Percentiles rank a stretch among this genome's conserved stretches.
Evolutionary conservation across 1,139 yeast species (phyloP).

Genomic region (Taphrina confusa): DNA sequence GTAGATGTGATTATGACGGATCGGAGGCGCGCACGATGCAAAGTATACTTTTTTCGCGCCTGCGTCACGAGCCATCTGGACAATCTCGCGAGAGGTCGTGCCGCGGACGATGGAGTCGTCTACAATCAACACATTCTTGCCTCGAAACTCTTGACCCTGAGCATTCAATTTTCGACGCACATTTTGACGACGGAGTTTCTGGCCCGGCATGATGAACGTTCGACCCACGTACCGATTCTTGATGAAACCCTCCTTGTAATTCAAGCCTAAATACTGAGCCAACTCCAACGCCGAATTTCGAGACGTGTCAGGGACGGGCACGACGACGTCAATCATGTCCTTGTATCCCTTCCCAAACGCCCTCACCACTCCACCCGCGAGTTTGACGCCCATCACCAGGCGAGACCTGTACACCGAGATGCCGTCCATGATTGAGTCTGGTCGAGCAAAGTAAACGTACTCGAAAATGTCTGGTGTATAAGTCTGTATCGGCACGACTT

Average conservation of each 20-base stretch:
- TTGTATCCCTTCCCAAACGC: slow-evolving; percentile 54
- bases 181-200: slow-evolving; percentile 77
- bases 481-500: slow-evolving; percentile 73
- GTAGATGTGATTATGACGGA: slow-evolving; percentile 89
- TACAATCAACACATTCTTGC: slow-evolving; percentile 82
- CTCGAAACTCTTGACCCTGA: slow-evolving; percentile 88
- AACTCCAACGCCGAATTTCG: slow-evolving; percentile 92
- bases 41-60: slow-evolving; percentile 92
- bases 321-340: slow-evolving; percentile 81
- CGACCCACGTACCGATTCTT: slow-evolving; percentile 96
- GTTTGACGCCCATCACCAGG: slow-evolving; percentile 87
- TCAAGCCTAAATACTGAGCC: slow-evolving; percentile 74
- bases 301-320: slow-evolving; percentile 97
- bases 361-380: slow-evolving; percentile 68
- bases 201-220: slow-evolving; percentile 98
- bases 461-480: slow-evolving; percentile 97
- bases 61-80: slow-evolving; percentile 96
- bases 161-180: slow-evolving; percentile 95
- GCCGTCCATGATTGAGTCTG: slow-evolving; percentile 94
- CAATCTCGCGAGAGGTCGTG: slow-evolving; percentile 93
- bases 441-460: slow-evolving; percentile 96
- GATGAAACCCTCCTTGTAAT: slow-evolving; percentile 95
- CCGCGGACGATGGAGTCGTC: slow-evolving; percentile 98
- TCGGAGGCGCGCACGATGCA: slow-evolving; percentile 97
- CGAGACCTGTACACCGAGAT: slow-evolving; percentile 91